Base-by-base conservation (phyloP, 169 alveolate genomes). In the Eimeria acervulina region DNA sequence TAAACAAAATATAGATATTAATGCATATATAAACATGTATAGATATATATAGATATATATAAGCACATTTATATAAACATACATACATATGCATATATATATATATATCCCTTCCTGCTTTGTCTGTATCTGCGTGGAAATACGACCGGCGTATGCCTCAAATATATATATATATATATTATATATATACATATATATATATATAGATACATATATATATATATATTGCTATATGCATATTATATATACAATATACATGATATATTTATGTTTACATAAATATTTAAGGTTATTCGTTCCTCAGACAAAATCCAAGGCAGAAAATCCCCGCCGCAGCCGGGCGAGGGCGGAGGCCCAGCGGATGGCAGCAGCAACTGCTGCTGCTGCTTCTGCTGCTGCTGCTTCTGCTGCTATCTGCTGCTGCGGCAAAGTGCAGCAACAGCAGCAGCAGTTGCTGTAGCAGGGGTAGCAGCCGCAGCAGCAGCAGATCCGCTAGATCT, bases 361-460 rank as follows among this genome's bases (percentile, higher is more conserved):
- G 12, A 12, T 12, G 12, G 55, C 55, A 47, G 12, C 55, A 47
- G 55, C 55, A 47, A 47, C 55, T 7, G 55, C 55, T 7, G 55
- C 74, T 10, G 74, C 33, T 4, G 76, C 76, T 10, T 13, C n/a
- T 10, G 76, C 36, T 15, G 33, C 33, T 10, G 55, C 19, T 47
- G 55, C 55, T 47, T 5, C 55, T 47, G 55, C 55, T 47, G 55
- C 55, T 47, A 12, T 47, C 80, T 68, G 80, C 44, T n/a, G 15
- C 80, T 13, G 44, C 66, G 26, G 5, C n/a, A 2, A 19, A 13
- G 26, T 13, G 26, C 66, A 13, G 42, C 80, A 68, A 23, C 40
- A 68, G 80, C 80, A 68, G 40, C 80, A 68, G 80, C 80, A 68
- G 42, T 17, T 26, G n/a, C 74, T 17, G 74, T 28, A 26, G 74